Evolutionary conservation across 148 eudicot genomes (phyloP), one percentile per base, ranked within the genome.

Genomic region (Silene conica): DNA sequence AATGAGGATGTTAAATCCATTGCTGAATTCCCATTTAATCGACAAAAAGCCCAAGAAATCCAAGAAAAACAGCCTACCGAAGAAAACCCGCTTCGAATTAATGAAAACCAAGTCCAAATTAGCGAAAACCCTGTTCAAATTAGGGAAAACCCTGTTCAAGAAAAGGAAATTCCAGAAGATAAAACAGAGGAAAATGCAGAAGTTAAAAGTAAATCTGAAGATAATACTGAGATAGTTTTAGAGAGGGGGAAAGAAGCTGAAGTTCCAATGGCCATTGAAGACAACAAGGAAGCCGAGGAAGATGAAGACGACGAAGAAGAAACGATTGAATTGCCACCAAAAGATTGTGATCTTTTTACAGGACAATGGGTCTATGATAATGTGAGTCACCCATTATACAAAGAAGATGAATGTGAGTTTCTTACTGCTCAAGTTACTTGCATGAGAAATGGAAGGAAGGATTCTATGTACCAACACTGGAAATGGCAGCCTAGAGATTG

Each of bases 401-500:
- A 75, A 72, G 98, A 92, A 71, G 83, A 86, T 3, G 87, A 95
- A 45, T 95, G 98, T 52, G 89, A 87, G 84, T 92, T 90, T 56
- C 73, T 95, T 19, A 90, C 97, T 12, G 87, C 83, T 5, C 97
- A 95, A 31, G 96, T 95, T 19, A 92, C 98, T 73, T 95, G 98
- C 45, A 70, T 87, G 89, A 90, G 92, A 66, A 92, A 95, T 79
- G 97, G 97, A 10, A 90, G 98, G 52, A 79, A 83, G 73, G 90
- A 95, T 78, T 88, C 92, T 1, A 57, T 76, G 52, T 92, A 86
- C 31, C 97, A 92, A 78, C 81, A 86, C 46, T 95, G 98, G 98
- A 92, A 79, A 74, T 95, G 98, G 98, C 98, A 92, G 78, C 98
- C 98, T 12, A 92, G 80, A 77, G 97, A 89, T 73, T 95, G 97